Evolutionary conservation across 352 stramenopile species (phyloP), one percentile per base, ranked within the genome.

Genomic region (Albugo laibachii): DNA sequence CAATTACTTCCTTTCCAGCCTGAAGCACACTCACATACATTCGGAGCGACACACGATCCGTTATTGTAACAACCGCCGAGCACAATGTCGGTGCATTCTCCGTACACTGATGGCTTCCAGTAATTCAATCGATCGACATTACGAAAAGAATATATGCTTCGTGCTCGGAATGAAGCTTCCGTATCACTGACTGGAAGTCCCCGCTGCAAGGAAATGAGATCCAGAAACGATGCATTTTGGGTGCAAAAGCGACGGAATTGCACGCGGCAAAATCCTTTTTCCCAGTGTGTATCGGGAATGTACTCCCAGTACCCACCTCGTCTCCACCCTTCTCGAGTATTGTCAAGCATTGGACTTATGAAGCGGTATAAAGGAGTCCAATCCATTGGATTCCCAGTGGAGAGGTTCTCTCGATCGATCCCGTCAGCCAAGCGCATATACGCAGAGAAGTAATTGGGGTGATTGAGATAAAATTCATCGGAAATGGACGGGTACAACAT

Each of bases 361-460:
- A 97, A 76, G 18, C 42, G 61, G 66, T 98, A 94, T 16, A 93
- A 71, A 14, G 87, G 78, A 31, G 85, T 75, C 79, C 89, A 97
- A 31, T 66, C 68, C 85, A 97, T 97, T 19, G 59, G 60, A 16
- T 65, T 53, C 86, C 87, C 97, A 18, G 80, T 59, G 4, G 86
- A 94, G 57, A 96, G 88, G 39, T 70, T 74, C 15, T 71, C 56
- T 19, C 72, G 77, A 58, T 97, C 84, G 18, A 54, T 59, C 41
- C 84, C 84, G 41, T 73, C 46, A 24, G 60, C 65, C 47, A 59
- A 66, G 65, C 97, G 78, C 93, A 98, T 98, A 59, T 96, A 97
- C 13, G 66, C 74, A 13, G 86, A 97, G 48, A 92, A 97, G 49
- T 96, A 98, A 63, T 98, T 98, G 2, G 93, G 85, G 54, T 96